Evolutionary conservation across 148 eudicot genomes (phyloP), one percentile per base, ranked within the genome.

Genomic region (Diospyros lotus): DNA sequence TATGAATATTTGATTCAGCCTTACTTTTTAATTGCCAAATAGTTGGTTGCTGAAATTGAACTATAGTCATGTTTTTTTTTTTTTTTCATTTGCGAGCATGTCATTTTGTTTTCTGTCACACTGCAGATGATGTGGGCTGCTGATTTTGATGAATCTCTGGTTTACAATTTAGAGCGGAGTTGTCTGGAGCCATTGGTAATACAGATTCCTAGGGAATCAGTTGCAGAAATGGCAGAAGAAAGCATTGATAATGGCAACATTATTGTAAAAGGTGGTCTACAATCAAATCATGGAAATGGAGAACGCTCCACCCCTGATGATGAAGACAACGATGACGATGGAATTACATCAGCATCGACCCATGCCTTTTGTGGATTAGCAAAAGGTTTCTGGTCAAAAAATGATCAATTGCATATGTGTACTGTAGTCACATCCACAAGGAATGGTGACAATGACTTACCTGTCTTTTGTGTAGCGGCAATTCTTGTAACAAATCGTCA

Each of bases 71-170:
- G 28, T 28, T 28, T 28, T 28, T 28, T 28, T 28, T 28, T 41
- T 2, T 70, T 3, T 54, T 44, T 70, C 10, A 70, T 70, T 55
- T 43, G 39, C 39, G 40, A 55, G 73, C 18, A 39, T 55, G 46
- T 4, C 59, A 13, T 8, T 14, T 53, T 75, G 41, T 75, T 69
- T 73, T 80, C 52, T n/a, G 69, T 54, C 65, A 44, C 39, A 7
- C 44, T 86, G 89, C 90, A 94, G 98, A 95, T 95, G 98, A 95
- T 95, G 89, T 95, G 98, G 98, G 98, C 98, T 72, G 98, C 98
- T 85, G 98, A 95, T 82, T 95, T 95, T 80, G 88, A 95, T 78
- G 92, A 90, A 80, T 85, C 90, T 5, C 42, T 90, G 75, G 82
- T 94, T 69, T 85, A 76, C 77, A 84, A 82, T 81, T 82, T 87